Evolutionary conservation across 352 stramenopile genomes (phyloP).

Genomic region (Albugo laibachii): DNA sequence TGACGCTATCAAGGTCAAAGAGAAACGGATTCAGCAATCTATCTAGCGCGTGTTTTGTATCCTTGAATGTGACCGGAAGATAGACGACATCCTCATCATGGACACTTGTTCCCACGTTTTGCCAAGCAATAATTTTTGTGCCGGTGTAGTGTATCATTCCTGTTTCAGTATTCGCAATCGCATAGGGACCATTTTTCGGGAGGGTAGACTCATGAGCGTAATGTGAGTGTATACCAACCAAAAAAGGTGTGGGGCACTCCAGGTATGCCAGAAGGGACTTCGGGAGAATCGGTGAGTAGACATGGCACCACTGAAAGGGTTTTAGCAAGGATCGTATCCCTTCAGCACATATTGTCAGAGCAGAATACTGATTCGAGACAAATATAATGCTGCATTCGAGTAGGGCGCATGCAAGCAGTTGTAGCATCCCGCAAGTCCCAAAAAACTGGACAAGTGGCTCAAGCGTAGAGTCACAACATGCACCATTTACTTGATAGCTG

Average conservation of each 20-base stretch:
- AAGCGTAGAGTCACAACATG: slow-evolving; percentile 43
- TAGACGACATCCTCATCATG: slow-evolving; percentile 17
- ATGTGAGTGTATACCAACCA: slow-evolving; percentile 65
- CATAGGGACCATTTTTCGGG: slow-evolving; percentile 41
- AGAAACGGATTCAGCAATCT: slow-evolving; percentile 19
- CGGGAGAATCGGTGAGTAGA: slow-evolving; percentile 74
- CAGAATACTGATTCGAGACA: slow-evolving; percentile 59
- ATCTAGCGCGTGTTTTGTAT: slow-evolving; percentile 31
- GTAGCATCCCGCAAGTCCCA: slow-evolving; percentile 35
- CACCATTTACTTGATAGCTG: slow-evolving; percentile 6
- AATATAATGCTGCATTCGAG: slow-evolving; percentile 80
- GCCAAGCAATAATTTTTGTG: slow-evolving; percentile 31
- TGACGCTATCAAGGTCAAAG: slow-evolving; percentile 20
- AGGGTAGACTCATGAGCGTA: slow-evolving; percentile 37
- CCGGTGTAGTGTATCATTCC: slow-evolving; percentile 50
- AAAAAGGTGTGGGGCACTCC: slow-evolving; percentile 78
- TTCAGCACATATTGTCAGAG: slow-evolving; percentile 66
- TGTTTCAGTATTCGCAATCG: slow-evolving; percentile 53
- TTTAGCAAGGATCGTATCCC: slow-evolving; percentile 68
- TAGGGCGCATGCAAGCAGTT: slow-evolving; percentile 60
- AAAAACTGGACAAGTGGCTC: slow-evolving; percentile 46
- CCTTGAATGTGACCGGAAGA: slow-evolving; percentile 29
- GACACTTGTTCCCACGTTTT: slow-evolving; percentile 19
- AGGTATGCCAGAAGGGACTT: slow-evolving; percentile 73
- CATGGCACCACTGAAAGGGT: slow-evolving; percentile 79